Conservation (phyloP, 2,329 filamentous ascomycete genomes). For the Verticillium nonalfalfae region DNA sequence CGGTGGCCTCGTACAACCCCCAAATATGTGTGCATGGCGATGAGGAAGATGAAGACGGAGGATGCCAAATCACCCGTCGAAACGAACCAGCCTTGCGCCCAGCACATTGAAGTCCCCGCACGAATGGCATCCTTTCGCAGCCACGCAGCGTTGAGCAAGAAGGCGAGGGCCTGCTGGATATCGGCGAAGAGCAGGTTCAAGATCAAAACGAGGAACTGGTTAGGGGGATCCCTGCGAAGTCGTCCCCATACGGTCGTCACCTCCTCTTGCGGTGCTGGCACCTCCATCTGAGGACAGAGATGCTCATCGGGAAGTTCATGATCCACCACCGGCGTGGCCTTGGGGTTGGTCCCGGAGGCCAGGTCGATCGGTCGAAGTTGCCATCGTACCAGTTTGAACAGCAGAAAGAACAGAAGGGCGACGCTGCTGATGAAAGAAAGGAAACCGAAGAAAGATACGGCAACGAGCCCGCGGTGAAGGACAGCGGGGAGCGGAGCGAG, state of each 20-base stretch:
- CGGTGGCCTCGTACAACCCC: conserved; percentile 51
- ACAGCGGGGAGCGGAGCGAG: conserved; percentile 26
- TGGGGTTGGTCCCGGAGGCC: conserved; percentile 26
- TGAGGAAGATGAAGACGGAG: conserved; percentile 59
- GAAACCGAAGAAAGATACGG: conserved; percentile 28
- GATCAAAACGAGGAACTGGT: conserved; percentile 64
- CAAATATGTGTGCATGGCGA: conserved; percentile 61
- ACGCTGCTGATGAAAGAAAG: conserved; percentile 27
- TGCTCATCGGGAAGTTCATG: conserved; percentile 16
- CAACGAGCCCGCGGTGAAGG: conserved; percentile 26
- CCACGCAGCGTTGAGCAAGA: conserved; percentile 57
- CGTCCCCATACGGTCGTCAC: conserved; percentile 11
- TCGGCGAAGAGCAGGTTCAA: conserved; percentile 65
- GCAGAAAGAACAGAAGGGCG: conserved; percentile 25
- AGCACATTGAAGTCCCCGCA: conserved; percentile 49
- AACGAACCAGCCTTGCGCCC: conserved; percentile 61
- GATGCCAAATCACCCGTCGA: conserved; percentile 60
- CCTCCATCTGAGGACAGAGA: conserved; percentile 12
- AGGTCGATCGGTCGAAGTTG: conserved; percentile 15
- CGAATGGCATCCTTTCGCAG: conserved; percentile 45
- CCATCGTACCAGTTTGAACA: conserved; percentile 27
- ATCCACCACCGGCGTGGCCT: conserved; percentile 14
- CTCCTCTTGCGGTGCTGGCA: conserved; percentile 1
- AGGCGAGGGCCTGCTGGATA: conserved; percentile 58
- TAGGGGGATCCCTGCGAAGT: conserved; percentile 33